Evolutionary conservation across 2,329 filamentous ascomycete species (phyloP), one percentile per base, ranked within the genome.

Genomic region (Furcasterigmium furcatum): DNA sequence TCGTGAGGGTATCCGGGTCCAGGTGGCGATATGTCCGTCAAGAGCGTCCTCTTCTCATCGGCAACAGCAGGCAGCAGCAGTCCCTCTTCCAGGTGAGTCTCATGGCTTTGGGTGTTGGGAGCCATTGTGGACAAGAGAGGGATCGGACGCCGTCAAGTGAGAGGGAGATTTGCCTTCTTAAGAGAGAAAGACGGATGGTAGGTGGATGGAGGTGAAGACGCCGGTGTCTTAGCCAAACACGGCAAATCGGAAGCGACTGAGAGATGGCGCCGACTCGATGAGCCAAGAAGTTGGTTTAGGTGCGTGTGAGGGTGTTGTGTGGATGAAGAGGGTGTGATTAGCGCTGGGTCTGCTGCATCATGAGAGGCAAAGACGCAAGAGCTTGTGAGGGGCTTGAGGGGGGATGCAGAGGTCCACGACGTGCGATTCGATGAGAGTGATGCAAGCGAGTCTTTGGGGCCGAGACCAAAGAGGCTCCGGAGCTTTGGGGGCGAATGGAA

Each of bases 41-140:
- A 30, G n/a, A 43, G 30, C 36, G n/a, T 41, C 25, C 40, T 51
- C 46, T 52, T 52, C 44, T 51, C 48, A 45, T 52, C 43, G 46
- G 42, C 35, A 43, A 32, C 41, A 35, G 44, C 40, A 39, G 50
- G 46, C 34, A 36, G 29, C 46, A 51, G 48, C 48, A 52, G 42
- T 51, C 50, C 50, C 46, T 51, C 50, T 48, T 52, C 50, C 22
- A 52, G 50, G 43, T 45, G 43, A 19, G 40, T 43, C 43, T 52
- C 48, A 30, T 48, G 45, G 41, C 48, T 50, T 35, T 34, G 16
- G 34, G n/a, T 50, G 29, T 52, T 45, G 44, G 34, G 45, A 39
- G 46, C 46, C 50, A 52, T 52, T 39, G 46, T 52, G 18, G 29
- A n/a, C 43, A 43, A 45, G 35, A 27, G 39, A 21, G 30, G 21